Evolutionary conservation across 2,329 filamentous ascomycete species (phyloP).

Genomic region (Hypoxylon sp.): DNA sequence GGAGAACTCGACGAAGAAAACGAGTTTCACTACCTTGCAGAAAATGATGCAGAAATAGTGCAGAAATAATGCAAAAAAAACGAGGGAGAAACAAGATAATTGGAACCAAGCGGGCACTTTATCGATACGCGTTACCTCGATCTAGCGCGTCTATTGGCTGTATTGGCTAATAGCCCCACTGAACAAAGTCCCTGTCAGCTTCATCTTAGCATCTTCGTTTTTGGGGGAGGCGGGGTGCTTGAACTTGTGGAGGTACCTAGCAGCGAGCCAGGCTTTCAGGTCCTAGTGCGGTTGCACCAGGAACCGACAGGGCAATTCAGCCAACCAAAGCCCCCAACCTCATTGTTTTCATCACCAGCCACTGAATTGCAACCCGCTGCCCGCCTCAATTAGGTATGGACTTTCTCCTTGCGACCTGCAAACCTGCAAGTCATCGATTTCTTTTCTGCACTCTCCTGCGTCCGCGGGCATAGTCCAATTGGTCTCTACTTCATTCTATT

Average conservation of each 20-base stretch:
- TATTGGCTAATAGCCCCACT: constrained; percentile 38
- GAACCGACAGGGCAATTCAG: constrained; percentile 23
- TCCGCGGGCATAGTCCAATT: constrained; percentile 42
- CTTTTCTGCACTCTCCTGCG: constrained; percentile 42
- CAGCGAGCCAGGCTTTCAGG: neutral
- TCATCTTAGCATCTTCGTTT: constrained; percentile 29
- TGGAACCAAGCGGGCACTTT: constrained; percentile 17
- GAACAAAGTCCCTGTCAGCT: constrained; percentile 50
- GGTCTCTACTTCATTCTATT: constrained; percentile 38
- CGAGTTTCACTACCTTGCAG: constrained; percentile 7
- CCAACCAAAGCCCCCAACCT: constrained; percentile 46
- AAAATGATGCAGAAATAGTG: neutral
- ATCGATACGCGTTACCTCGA: constrained; percentile 29
- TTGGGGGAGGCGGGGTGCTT: constrained; percentile 37
- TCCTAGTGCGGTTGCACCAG: constrained; percentile 13
- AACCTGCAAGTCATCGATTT: constrained; percentile 46
- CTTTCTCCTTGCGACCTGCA: constrained; percentile 24
- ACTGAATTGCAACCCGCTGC: constrained; percentile 39
- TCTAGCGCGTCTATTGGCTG: constrained; percentile 45
- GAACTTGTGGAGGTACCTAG: constrained; percentile 11
- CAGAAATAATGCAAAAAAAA: neutral
- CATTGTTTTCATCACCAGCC: constrained; percentile 50
- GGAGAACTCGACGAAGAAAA: neutral
- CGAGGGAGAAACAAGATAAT: constrained; percentile 25
- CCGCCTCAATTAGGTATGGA: constrained; percentile 40